Percentiles rank a stretch among this genome's conserved stretches.
These are phyloP conservation scores for Graphilbum fragrans DNA, from an alignment of 2,329 filamentous ascomycete species.

Conservation along the genomic window DNA sequence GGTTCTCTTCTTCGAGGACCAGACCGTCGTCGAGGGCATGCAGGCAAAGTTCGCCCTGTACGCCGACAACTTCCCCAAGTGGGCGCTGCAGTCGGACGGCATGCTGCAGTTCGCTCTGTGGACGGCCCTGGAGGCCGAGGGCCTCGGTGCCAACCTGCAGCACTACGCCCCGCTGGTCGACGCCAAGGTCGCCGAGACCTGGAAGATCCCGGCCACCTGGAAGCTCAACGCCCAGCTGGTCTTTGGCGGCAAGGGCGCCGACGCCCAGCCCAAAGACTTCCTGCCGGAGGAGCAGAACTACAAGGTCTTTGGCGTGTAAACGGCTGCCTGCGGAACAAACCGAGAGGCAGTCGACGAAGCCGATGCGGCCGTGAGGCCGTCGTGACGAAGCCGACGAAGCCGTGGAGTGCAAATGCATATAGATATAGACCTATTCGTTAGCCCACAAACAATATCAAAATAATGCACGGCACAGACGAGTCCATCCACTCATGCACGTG, in stretches of 20 bases:
- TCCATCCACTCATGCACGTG: too few species aligned
- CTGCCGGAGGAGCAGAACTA: conserved; percentile 30
- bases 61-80: conserved; percentile 67
- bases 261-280: conserved; percentile 51
- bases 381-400: too few species aligned
- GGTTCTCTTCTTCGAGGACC: conserved; percentile 81
- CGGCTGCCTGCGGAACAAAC: too few species aligned
- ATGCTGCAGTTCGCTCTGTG: conserved; percentile 77
- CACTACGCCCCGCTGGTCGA: conserved; percentile 88
- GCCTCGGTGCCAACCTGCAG: conserved; percentile 79
- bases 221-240: conserved; percentile 73
- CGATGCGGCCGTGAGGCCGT: too few species aligned
- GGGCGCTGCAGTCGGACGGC: conserved; percentile 64
- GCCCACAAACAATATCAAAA: too few species aligned
- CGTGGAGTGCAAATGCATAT: too few species aligned
- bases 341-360: too few species aligned
- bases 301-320: conserved; percentile 48
- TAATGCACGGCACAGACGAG: too few species aligned
- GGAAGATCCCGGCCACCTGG: conserved; percentile 63
- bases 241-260: conserved; percentile 54
- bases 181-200: conserved; percentile 53
- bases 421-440: too few species aligned
- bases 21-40: conserved; percentile 49
- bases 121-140: conserved; percentile 72
- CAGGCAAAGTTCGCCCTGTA: conserved; percentile 60